Conservation (phyloP, 2,329 filamentous ascomycete genomes). For the Calonectria crousiana region DNA sequence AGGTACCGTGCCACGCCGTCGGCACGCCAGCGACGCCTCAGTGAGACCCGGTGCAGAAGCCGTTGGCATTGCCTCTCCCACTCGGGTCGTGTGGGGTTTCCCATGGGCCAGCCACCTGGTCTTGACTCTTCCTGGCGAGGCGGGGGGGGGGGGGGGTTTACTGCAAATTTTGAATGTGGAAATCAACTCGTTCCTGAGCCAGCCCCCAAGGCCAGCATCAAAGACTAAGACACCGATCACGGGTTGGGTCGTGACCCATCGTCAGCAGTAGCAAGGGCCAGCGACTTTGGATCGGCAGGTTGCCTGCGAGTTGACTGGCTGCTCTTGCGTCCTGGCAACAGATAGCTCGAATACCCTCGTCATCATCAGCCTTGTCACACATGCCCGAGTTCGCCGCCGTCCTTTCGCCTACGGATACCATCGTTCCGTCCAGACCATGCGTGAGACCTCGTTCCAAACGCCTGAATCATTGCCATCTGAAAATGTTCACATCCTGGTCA, state of each 20-base stretch:
- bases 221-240: background rate
- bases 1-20: slow-evolving; percentile 10
- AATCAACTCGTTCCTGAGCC: background rate
- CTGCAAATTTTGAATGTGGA: slow-evolving; percentile 15
- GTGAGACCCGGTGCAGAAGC: slow-evolving; percentile 19
- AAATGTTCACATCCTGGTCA: background rate
- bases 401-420: background rate
- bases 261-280: slow-evolving; percentile 25
- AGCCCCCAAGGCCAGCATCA: background rate
- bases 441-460: background rate
- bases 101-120: slow-evolving; percentile 9
- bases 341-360: background rate
- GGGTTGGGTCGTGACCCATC: background rate
- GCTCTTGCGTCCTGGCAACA: background rate
- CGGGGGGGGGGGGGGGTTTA: no score
- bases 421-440: background rate
- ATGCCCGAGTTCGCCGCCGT: background rate
- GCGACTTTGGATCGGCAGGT: slow-evolving; percentile 7
- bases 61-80: slow-evolving; percentile 9
- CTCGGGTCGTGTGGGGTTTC: slow-evolving; percentile 6
- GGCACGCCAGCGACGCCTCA: slow-evolving; percentile 10
- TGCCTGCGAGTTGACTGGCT: background rate
- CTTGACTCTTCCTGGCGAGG: slow-evolving; percentile 13
- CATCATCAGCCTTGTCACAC: slow-evolving; percentile 4
- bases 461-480: background rate